Base-by-base conservation (phyloP, 768 basidiomycete species). In the Cystofilobasidium bisporidii region DNA sequence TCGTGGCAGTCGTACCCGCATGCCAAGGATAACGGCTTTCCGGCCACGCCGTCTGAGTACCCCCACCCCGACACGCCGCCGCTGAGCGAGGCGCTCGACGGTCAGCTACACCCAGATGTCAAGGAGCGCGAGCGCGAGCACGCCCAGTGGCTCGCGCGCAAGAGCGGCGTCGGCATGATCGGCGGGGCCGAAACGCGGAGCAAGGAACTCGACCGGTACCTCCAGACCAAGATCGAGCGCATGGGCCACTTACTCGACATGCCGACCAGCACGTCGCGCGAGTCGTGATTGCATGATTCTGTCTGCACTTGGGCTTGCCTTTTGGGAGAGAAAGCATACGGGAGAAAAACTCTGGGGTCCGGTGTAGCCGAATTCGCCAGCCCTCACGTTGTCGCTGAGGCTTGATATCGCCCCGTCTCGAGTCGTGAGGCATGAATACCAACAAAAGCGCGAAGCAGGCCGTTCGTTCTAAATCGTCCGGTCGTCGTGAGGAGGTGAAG, bases 231-330 rank as follows among this genome's bases (percentile, higher is more conserved):
- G 77, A 86, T 98, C n/a, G 79, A 91, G 75, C 82, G 87, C 69
- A 99, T 99, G 96, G 96, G 96, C 17, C 96, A 99, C 76, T 86
- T 94, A 80, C 79, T 96, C 32, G 84, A 86, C 15, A 53, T 77
- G 40, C 76, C 76, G 6, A n/a, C 33, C 10, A 28, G 14, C 12
- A 5, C 24, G 3, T 5, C 53, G 15, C 53, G 53, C 26, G 53
- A 56, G 53, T 32, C 28, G 28, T 56, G 30, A 48, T 48, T n/a
- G 47, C n/a, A 48, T 48, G 47, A 20, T 18, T 5, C 45, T 20
- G 10, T 20, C 45, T 22, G 10, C 5, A 47, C n/a, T n/a, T n/a
- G n/a, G n/a, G n/a, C n/a, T n/a, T n/a, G n/a, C n/a, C n/a, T n/a
- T n/a, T n/a, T n/a, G n/a, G n/a, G n/a, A n/a, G n/a, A n/a, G n/a